phyloP scores from a whole-genome alignment of 345 rosid genomes.

The Clarkia xantiana region DNA sequence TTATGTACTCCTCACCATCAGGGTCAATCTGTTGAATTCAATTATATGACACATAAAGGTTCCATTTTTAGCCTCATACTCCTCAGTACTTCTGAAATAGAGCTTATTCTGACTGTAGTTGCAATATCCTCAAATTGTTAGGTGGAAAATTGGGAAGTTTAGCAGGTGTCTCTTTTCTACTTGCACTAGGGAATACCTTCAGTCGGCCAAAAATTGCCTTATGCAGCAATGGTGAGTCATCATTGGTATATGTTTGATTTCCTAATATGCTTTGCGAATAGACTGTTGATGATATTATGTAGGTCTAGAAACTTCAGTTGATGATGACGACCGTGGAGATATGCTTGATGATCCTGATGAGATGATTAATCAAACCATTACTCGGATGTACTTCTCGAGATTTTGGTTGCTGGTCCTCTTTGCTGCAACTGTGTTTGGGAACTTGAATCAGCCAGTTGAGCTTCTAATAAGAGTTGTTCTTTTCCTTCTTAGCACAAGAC shows the following conservation, averaged over 20 bases:
- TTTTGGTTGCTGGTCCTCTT: constrained; percentile 31
- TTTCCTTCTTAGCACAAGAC: constrained; percentile 34
- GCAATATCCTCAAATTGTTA: background rate
- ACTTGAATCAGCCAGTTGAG: constrained; percentile 25
- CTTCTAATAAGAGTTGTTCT: constrained; percentile 17
- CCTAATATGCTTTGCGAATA: background rate
- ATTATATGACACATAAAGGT: too few relatives aligned
- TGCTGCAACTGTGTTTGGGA: constrained; percentile 20
- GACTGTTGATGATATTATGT: constrained; percentile 6
- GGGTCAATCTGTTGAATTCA: too few relatives aligned
- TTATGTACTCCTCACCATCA: too few relatives aligned
- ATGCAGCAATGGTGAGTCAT: constrained; percentile 26
- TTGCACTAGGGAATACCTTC: constrained; percentile 10
- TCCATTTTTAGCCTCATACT: too few relatives aligned
- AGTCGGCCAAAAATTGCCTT: constrained; percentile 8
- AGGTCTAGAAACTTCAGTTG: constrained; percentile 22
- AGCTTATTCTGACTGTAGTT: too few relatives aligned
- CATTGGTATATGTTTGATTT: background rate
- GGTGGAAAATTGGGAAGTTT: constrained; percentile 1
- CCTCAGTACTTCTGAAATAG: too few relatives aligned
- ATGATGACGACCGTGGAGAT: constrained; percentile 10
- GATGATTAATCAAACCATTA: constrained; percentile 13
- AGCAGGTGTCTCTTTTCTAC: background rate
- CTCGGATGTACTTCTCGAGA: constrained; percentile 23
- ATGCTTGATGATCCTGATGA: constrained; percentile 8